These are phyloP conservation scores for Rhizoctonia solani DNA, from an alignment of 1,284 basidiomycete species.

Conservation along the genomic window DNA sequence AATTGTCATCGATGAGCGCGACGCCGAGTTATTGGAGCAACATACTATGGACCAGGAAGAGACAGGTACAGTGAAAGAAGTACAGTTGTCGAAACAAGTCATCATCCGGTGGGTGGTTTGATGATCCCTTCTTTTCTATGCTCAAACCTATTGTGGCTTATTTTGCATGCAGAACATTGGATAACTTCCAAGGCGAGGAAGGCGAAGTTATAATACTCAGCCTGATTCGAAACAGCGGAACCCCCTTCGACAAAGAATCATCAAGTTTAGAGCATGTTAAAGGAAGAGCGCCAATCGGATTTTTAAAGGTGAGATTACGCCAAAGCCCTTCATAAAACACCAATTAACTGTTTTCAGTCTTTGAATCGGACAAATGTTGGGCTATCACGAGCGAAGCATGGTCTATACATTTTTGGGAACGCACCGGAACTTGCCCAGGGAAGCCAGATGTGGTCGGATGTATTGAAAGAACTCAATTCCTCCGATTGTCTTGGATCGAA, in stretches of 20 bases:
- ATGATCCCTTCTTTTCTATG: neutral
- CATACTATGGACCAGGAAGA: constrained; percentile 45
- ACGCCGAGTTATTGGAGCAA: constrained; percentile 59
- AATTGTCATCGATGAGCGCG: constrained; percentile 69
- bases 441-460: constrained; percentile 62
- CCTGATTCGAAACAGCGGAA: constrained; percentile 67
- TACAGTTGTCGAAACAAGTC: constrained; percentile 57
- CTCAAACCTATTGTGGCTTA: neutral
- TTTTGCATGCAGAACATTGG: constrained; percentile 58
- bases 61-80: constrained; percentile 49
- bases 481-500: constrained; percentile 55
- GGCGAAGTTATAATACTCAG: constrained; percentile 66
- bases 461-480: constrained; percentile 60
- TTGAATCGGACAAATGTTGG: constrained; percentile 57
- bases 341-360: constrained; percentile 33
- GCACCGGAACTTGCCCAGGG: constrained; percentile 53
- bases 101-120: constrained; percentile 21
- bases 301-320: neutral
- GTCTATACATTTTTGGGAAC: constrained; percentile 73
- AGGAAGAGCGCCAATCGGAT: neutral
- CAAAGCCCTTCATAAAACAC: neutral
- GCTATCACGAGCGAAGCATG: constrained; percentile 70
- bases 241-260: constrained; percentile 19
- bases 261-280: neutral
- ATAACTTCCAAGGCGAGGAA: constrained; percentile 63